These are phyloP conservation scores for Bauhinia variegata DNA, from an alignment of 306 rosid genomes.

Conservation along the genomic window DNA sequence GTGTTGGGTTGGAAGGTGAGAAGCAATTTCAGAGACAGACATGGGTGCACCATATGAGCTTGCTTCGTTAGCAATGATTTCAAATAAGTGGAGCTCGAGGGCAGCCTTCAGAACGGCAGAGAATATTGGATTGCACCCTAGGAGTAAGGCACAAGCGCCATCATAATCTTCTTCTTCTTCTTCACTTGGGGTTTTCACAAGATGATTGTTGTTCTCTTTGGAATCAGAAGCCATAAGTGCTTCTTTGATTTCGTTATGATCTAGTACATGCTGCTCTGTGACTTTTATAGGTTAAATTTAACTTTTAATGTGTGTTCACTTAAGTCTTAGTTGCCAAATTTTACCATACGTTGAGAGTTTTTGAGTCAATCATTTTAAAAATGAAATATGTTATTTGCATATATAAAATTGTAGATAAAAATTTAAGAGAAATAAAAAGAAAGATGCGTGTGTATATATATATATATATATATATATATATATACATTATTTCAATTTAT, in stretches of 20 bases:
- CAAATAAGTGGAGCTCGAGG: conserved; percentile 34
- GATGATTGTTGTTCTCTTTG: background rate
- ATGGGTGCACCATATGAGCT: background rate
- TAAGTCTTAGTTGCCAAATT: no score
- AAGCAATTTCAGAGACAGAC: conserved; percentile 36
- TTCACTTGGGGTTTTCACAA: background rate
- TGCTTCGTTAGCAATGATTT: conserved; percentile 21
- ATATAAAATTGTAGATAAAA: no score
- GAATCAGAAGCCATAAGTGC: background rate
- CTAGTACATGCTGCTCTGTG: no score
- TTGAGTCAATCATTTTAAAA: no score
- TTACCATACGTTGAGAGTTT: no score
- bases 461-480: no score
- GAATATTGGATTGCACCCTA: conserved; percentile 12
- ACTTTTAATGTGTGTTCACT: no score
- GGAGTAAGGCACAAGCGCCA: conserved; percentile 27
- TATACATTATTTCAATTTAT: no score
- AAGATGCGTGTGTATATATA: no score
- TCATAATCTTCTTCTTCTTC: background rate
- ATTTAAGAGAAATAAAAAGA: no score
- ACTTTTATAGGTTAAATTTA: no score
- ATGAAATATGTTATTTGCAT: no score
- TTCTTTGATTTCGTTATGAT: background rate
- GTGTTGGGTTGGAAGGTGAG: conserved; percentile 13
- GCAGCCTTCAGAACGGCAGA: conserved; percentile 27